Percentiles rank a stretch among this genome's conserved stretches.
These are phyloP conservation scores for Suaeda aralocaspica DNA, from an alignment of 148 eudicot genomes.

Conservation along the genomic window DNA sequence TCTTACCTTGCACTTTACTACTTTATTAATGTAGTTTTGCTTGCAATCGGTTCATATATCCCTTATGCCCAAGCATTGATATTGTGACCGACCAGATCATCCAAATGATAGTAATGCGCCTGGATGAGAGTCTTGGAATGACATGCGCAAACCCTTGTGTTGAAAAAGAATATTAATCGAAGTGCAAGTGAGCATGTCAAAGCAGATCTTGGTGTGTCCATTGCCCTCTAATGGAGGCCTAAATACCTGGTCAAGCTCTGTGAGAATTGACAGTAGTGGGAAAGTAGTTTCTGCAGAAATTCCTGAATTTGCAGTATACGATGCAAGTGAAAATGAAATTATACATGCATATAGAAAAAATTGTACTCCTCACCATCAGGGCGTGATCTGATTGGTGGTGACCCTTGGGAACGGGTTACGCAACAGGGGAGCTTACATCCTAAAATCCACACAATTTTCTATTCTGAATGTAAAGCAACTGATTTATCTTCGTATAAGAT, in stretches of 20 bases:
- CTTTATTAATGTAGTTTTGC: not conserved
- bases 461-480: not conserved
- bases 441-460: not conserved
- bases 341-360: not conserved
- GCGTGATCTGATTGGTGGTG: not conserved
- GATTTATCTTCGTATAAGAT: not conserved
- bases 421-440: too few relatives aligned
- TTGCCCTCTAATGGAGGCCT: conserved; percentile 15
- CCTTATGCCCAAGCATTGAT: conserved; percentile 7
- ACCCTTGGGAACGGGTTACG: too few relatives aligned
- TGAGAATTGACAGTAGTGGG: not conserved
- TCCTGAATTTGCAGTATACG: not conserved
- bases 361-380: not conserved
- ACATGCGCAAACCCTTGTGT: conserved; percentile 26
- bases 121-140: conserved; percentile 33
- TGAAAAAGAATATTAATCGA: conserved; percentile 44
- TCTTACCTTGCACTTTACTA: not conserved
- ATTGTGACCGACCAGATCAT: conserved; percentile 37
- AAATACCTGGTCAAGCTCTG: conserved; percentile 9
- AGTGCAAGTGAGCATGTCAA: conserved; percentile 31
- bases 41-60: conserved; percentile 8
- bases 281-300: conserved; percentile 12
- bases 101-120: conserved; percentile 49
- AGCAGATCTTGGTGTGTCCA: conserved; percentile 13
- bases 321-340: not conserved